These are phyloP conservation scores for Pseudogymnoascus sp. DNA, from an alignment of 2,329 filamentous ascomycete species.

Conservation along the genomic window DNA sequence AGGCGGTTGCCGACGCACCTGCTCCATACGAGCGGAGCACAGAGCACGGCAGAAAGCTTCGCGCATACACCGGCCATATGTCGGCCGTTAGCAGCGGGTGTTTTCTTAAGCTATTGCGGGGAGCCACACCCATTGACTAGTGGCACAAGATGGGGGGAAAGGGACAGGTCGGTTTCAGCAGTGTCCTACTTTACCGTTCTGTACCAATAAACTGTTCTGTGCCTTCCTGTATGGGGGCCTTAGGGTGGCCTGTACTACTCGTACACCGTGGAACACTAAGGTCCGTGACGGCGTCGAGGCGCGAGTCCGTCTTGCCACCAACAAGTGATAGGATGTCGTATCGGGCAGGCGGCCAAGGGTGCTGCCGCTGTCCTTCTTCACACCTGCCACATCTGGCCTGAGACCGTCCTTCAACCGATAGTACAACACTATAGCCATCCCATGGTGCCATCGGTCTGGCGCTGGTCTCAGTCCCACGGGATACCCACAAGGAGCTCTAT, in stretches of 20 bases:
- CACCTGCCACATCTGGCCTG: neutral
- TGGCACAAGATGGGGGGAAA: neutral
- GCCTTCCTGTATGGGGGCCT: neutral
- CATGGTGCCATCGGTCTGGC: neutral
- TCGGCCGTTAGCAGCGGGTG: neutral
- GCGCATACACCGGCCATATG: neutral
- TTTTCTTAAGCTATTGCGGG: conserved; percentile 3
- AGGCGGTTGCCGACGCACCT: neutral
- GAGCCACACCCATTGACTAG: neutral
- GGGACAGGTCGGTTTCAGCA: neutral
- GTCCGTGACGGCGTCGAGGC: neutral
- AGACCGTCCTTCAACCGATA: neutral
- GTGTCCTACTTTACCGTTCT: neutral
- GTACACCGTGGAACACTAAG: neutral
- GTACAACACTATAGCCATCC: neutral
- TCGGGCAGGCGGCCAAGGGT: conserved; percentile 1
- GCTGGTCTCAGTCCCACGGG: neutral
- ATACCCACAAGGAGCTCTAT: neutral
- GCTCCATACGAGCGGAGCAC: neutral
- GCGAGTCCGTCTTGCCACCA: neutral
- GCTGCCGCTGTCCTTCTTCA: neutral
- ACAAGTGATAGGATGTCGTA: neutral
- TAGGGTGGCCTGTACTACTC: neutral
- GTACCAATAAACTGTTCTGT: neutral
- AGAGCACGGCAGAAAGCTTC: neutral